Conservation (phyloP, 2,329 filamentous ascomycete species). For the Penicillium sp. region DNA sequence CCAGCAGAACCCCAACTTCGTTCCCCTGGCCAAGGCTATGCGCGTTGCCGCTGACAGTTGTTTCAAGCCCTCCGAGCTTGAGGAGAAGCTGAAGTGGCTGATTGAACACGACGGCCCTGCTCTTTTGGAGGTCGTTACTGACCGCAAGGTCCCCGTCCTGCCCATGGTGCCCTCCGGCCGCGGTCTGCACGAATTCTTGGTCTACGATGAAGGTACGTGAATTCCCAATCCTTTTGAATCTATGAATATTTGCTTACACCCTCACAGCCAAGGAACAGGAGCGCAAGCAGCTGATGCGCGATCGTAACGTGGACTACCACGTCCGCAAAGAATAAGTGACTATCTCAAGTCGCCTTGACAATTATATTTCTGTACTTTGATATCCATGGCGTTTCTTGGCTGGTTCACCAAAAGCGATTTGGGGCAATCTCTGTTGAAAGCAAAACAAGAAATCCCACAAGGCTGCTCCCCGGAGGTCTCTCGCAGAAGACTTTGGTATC, state of each 20-base stretch:
- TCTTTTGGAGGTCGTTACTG: constrained; percentile 86
- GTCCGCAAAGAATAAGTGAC: constrained; percentile 21
- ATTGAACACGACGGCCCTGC: constrained; percentile 89
- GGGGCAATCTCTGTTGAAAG: constrained; percentile 19
- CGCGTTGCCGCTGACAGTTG: constrained; percentile 74
- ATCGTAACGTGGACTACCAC: constrained; percentile 51
- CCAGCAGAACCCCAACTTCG: constrained; percentile 93
- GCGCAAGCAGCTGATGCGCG: constrained; percentile 66
- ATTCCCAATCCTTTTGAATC: constrained; percentile 1
- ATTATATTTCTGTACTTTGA: constrained; percentile 36
- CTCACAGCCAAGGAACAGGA: constrained; percentile 66
- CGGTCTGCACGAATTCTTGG: constrained; percentile 88
- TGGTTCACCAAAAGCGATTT: constrained; percentile 38
- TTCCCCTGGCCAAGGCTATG: constrained; percentile 92
- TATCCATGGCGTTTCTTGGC: constrained; percentile 47
- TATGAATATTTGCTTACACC: constrained; percentile 10
- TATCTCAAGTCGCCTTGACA: constrained; percentile 23
- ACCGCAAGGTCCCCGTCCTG: constrained; percentile 78
- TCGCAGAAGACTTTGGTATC: constrained; percentile 4
- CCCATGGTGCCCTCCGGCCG: constrained; percentile 93
- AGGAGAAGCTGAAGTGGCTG: constrained; percentile 81
- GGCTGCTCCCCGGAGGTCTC: constrained; percentile 6
- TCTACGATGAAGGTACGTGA: constrained; percentile 74
- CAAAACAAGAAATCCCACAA: constrained; percentile 14
- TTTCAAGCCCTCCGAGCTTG: constrained; percentile 73